A percentile compares a stretch with the other conserved stretches of the same genome.
Conservation (phyloP, 2,329 filamentous ascomycete genomes). For the Neonectria faginata region DNA sequence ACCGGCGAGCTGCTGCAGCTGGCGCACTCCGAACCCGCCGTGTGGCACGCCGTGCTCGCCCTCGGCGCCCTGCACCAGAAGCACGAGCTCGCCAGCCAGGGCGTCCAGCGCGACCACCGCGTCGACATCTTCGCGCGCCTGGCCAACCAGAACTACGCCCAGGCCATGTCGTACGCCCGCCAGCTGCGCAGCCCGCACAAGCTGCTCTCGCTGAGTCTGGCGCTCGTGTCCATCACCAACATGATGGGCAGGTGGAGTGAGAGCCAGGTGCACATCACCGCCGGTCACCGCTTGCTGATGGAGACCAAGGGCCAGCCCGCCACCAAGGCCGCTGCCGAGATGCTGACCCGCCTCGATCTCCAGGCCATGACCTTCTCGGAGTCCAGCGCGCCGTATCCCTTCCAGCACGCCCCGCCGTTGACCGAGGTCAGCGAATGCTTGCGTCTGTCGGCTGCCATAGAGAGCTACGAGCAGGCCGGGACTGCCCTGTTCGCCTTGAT, state of each 20-base stretch:
- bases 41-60: slow-evolving; percentile 52
- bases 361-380: slow-evolving; percentile 52
- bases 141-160: slow-evolving; percentile 44
- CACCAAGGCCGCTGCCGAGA: slow-evolving; percentile 38
- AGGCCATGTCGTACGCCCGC: slow-evolving; percentile 45
- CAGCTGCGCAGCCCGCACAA: slow-evolving; percentile 43
- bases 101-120: slow-evolving; percentile 5
- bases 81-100: slow-evolving; percentile 35
- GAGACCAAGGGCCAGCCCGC: slow-evolving; percentile 29
- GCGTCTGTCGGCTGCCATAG: slow-evolving; percentile 17
- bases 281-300: slow-evolving; percentile 46
- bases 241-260: slow-evolving; percentile 49
- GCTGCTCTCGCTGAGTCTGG: slow-evolving; percentile 49
- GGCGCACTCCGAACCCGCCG: slow-evolving; percentile 50
- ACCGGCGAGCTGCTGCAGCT: slow-evolving; percentile 48
- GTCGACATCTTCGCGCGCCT: slow-evolving; percentile 30
- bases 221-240: slow-evolving; percentile 49
- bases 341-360: slow-evolving; percentile 49
- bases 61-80: slow-evolving; percentile 51
- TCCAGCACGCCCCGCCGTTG: slow-evolving; percentile 26
- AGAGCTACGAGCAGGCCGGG: slow-evolving; percentile 40
- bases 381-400: slow-evolving; percentile 47
- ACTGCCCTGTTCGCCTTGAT: slow-evolving; percentile 39
- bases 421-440: slow-evolving; percentile 33
- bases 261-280: slow-evolving; percentile 47